Base-by-base conservation (phyloP, 2,329 filamentous ascomycete genomes). In the Amesomyces nigricolor region DNA sequence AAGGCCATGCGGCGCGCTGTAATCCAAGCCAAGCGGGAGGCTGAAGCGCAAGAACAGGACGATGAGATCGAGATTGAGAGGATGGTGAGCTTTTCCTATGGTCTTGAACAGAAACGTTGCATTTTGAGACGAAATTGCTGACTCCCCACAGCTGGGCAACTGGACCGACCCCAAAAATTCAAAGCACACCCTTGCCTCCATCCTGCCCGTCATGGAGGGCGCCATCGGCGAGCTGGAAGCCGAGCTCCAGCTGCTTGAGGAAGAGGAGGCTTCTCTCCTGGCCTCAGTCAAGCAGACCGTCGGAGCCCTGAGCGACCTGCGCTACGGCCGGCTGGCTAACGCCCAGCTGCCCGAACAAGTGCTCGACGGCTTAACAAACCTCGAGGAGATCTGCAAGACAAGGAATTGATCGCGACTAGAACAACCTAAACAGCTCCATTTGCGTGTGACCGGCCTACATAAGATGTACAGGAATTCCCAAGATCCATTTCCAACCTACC, bases 281-380 rank as follows among this genome's bases (percentile, higher is more conserved):
- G 74, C 78, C 4, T 79, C 82, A 10, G 78, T 94, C 50, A 78
- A 78, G 61, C 78, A 82, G 54, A 85, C 79, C 0, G 79, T 94
- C 14, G 86, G 86, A 32, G 82, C 81, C 47, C 73, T 96, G 67
- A 95, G 89, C 69, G 89, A 95, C 70, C 76, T 95, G 53, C 83
- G 88, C 45, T 92, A 94, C 65, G 90, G 91, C 38, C 85, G 84
- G 53, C 79, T 94, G 56, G 78, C 81, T 37, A 87, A 88, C 60
- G 70, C 77, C 19, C 77, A 82, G 57, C 71, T 91, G 32, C 77
- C 76, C 26, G 78, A 82, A 46, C 85, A 91, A 61, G 80, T 89
- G 30, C 72, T 90, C 16, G 80, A 85, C 46, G 85, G 85, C 5
- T 73, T 94, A 37, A 73, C 76, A 58, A 77, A 79, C 58, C 74